Conservation (phyloP, 1,284 basidiomycete genomes). For the Fomes fomentarius region DNA sequence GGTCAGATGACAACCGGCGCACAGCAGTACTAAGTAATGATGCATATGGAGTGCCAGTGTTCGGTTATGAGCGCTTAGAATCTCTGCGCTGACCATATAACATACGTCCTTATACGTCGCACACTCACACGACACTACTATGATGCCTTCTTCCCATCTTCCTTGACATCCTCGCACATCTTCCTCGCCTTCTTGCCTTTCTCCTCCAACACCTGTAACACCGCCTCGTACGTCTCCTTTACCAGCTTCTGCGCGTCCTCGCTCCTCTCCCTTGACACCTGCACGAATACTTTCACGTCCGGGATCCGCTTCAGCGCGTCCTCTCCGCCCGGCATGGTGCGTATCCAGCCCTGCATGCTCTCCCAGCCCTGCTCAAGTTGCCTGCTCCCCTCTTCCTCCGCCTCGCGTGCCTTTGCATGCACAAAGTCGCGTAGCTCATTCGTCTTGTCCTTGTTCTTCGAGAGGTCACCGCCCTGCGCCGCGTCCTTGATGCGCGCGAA, state of each 20-base stretch:
- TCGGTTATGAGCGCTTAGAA: too few relatives aligned
- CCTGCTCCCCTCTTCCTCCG: slow-evolving; percentile 20
- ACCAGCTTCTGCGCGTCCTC: slow-evolving; percentile 39
- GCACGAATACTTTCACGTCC: slow-evolving; percentile 33
- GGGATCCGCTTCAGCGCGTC: slow-evolving; percentile 34
- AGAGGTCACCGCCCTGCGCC: slow-evolving; percentile 27
- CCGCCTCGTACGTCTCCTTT: slow-evolving; percentile 40
- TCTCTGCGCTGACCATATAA: too few relatives aligned
- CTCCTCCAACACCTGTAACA: slow-evolving; percentile 38
- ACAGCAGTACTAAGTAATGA: too few relatives aligned
- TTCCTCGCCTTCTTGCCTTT: slow-evolving; percentile 39
- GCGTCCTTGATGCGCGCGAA: slow-evolving; percentile 31
- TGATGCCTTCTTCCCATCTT: slow-evolving; percentile 27
- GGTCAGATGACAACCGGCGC: too few relatives aligned
- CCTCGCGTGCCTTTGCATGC: slow-evolving; percentile 32
- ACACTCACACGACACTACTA: neutral
- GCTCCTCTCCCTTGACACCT: slow-evolving; percentile 32
- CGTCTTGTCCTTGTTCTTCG: slow-evolving; percentile 34
- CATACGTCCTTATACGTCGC: too few relatives aligned
- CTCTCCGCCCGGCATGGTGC: slow-evolving; percentile 21
- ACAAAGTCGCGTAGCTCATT: slow-evolving; percentile 36
- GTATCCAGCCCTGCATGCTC: slow-evolving; percentile 21
- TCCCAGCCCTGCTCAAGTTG: slow-evolving; percentile 21
- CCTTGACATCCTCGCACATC: slow-evolving; percentile 31
- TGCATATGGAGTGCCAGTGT: too few relatives aligned